A percentile compares a stretch with the other conserved stretches of the same genome.
Conservation (phyloP, 1,139 yeast genomes). For the Kurtzmaniella quercitrusa region DNA sequence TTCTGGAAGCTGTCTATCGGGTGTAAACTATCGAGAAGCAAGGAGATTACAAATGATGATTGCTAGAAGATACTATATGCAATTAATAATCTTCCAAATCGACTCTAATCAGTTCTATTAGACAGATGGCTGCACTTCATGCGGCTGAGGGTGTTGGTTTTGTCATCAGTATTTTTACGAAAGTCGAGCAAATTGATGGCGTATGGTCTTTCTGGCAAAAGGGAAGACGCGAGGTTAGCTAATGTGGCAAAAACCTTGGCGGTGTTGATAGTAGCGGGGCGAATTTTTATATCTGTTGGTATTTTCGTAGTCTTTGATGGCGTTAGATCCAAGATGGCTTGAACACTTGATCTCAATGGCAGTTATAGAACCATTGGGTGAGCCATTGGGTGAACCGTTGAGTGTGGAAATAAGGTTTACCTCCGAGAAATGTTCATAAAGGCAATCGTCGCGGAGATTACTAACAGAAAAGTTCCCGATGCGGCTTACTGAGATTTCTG, state of each 20-base stretch:
- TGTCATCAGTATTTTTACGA: not conserved
- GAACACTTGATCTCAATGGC: too few species aligned
- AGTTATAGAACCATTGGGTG: too few species aligned
- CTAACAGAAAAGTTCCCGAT: not conserved
- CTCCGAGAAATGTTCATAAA: not conserved
- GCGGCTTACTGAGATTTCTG: not conserved
- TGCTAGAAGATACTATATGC: too few species aligned
- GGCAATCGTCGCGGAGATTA: not conserved
- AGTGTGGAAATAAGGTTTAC: not conserved
- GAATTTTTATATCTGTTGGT: not conserved
- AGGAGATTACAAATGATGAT: not conserved
- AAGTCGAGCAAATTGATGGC: not conserved
- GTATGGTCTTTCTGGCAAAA: not conserved
- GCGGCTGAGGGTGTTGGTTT: not conserved
- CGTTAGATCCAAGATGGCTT: too few species aligned
- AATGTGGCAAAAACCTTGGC: not conserved
- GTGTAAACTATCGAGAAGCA: not conserved
- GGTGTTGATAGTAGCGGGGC: not conserved
- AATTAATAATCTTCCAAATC: too few species aligned
- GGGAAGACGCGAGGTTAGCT: not conserved
- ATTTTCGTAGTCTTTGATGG: not conserved
- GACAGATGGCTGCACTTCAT: not conserved
- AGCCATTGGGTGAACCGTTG: not conserved
- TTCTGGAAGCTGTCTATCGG: not conserved
- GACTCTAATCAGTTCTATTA: too few species aligned